These are phyloP conservation scores for Rhododendron ovatum DNA, from an alignment of 148 eudicot species.

Conservation along the genomic window DNA sequence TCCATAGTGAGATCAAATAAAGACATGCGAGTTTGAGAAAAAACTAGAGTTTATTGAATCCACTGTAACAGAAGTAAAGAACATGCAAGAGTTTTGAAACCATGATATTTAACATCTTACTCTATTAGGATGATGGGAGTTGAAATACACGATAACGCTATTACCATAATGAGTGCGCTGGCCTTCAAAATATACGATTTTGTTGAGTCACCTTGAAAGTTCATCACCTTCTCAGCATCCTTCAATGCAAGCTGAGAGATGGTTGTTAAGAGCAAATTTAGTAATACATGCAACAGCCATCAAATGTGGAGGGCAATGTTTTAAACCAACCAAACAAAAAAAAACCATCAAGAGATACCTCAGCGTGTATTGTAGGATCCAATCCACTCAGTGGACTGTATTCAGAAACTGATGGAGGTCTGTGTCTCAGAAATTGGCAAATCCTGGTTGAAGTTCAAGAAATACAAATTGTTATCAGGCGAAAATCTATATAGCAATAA, in stretches of 20 bases:
- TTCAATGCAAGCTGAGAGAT: conserved; percentile 84
- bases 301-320: not conserved
- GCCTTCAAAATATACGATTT: conserved; percentile 63
- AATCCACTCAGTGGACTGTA: conserved; percentile 69
- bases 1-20: not conserved
- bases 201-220: conserved; percentile 33
- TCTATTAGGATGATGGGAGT: not conserved
- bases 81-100: not conserved
- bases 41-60: not conserved
- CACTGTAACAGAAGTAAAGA: not conserved
- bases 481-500: not conserved
- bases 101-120: not conserved
- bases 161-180: conserved; percentile 79
- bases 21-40: not conserved
- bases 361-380: conserved; percentile 92
- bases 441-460: conserved; percentile 37
- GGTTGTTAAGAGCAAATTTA: conserved; percentile 3
- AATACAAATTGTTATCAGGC: not conserved
- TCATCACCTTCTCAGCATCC: conserved; percentile 86
- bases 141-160: not conserved
- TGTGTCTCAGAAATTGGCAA: conserved; percentile 58
- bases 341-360: conserved; percentile 37
- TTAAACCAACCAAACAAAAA: not conserved
- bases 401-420: conserved; percentile 77
- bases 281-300: not conserved